Conservation (phyloP, 345 rosid species). For the Citrus medica region DNA sequence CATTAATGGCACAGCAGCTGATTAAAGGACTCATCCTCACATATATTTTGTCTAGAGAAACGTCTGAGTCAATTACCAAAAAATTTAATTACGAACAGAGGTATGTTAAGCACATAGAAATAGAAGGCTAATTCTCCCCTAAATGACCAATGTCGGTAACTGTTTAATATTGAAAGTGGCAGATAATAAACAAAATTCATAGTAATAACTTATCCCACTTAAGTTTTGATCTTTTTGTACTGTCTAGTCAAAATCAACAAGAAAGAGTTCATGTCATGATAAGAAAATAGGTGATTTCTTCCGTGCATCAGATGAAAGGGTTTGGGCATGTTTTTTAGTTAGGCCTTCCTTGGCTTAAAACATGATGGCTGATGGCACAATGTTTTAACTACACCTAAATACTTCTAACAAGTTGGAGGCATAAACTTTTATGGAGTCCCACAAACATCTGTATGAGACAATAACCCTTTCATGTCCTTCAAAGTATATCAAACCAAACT, state of each 20-base stretch:
- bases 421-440: background rate
- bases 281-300: background rate
- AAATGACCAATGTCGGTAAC: background rate
- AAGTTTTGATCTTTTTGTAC: background rate
- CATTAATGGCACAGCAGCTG: background rate
- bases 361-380: background rate
- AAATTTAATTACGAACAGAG: background rate
- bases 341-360: background rate
- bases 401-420: background rate
- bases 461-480: background rate
- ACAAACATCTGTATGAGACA: background rate
- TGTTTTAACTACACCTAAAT: background rate
- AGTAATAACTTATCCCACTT: background rate
- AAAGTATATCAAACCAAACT: background rate
- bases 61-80: background rate
- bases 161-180: background rate
- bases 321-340: background rate
- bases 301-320: background rate
- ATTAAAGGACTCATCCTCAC: background rate
- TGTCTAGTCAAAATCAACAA: background rate
- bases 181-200: background rate
- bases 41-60: background rate
- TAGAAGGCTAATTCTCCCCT: background rate
- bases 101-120: background rate
- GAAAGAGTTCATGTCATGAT: background rate